Evolutionary conservation across 495 filamentous ascomycete species (phyloP).

Genomic region (Aspergillus ellipticus): DNA sequence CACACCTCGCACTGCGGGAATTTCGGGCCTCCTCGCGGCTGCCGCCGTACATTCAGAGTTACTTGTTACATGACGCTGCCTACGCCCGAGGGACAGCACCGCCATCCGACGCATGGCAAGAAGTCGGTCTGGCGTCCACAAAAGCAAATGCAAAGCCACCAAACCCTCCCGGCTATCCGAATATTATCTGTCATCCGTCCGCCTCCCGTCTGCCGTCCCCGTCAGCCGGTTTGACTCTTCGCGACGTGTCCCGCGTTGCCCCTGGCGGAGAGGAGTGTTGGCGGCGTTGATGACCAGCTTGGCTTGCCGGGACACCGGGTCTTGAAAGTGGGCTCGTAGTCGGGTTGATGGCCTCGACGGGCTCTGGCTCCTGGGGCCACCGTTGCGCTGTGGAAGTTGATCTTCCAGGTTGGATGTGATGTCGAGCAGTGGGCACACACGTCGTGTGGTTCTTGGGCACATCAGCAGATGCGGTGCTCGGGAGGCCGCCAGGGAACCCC

Average conservation of each 20-base stretch:
- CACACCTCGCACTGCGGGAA: neutral
- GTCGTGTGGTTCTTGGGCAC: no score
- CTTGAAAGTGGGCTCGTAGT: no score
- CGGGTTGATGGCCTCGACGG: no score
- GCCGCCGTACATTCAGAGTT: neutral
- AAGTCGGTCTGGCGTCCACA: constrained; percentile 16
- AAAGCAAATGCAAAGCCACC: constrained; percentile 6
- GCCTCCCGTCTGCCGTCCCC: neutral
- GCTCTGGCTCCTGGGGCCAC: no score
- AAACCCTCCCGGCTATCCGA: constrained; percentile 1
- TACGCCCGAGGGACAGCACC: no score
- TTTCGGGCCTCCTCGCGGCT: neutral
- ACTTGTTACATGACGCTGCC: no score
- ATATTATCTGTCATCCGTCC: constrained; percentile 15
- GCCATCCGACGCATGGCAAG: constrained; percentile 10
- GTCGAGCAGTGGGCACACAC: no score
- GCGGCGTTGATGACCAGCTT: no score
- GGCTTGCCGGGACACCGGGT: no score
- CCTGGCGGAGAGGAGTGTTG: no score
- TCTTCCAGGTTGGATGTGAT: no score
- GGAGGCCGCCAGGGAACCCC: constrained; percentile 87
- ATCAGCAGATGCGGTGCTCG: constrained; percentile 71
- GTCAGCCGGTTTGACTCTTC: neutral
- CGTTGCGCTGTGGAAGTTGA: no score
- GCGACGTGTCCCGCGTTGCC: constrained; percentile 11